Percentiles rank a stretch among this genome's conserved stretches.
Conservation (phyloP, 1,284 basidiomycete genomes). For the Fomitopsis pinicola region DNA sequence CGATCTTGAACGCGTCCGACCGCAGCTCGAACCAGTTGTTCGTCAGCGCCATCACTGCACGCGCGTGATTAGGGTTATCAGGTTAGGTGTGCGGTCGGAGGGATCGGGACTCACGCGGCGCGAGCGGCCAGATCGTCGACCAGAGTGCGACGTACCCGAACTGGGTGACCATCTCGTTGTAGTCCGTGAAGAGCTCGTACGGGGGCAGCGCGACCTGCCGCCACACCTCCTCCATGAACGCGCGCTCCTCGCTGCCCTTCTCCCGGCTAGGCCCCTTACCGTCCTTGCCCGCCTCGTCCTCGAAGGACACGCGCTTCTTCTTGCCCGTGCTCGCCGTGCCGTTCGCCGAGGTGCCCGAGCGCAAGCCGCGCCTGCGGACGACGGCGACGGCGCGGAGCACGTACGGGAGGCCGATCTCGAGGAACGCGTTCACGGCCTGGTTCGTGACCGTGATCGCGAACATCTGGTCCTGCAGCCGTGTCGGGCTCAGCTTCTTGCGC, state of each 20-base stretch:
- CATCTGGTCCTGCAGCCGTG: constrained; percentile 85
- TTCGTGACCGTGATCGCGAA: constrained; percentile 95
- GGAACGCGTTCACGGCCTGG: constrained; percentile 80
- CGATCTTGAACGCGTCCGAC: constrained; percentile 94
- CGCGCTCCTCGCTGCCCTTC: constrained; percentile 57
- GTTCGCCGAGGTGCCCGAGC: constrained; percentile 19
- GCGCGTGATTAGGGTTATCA: not conserved
- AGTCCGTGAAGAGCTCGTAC: constrained; percentile 82
- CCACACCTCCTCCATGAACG: constrained; percentile 75
- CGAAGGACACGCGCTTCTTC: constrained; percentile 72
- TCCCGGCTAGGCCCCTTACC: constrained; percentile 29
- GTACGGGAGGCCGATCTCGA: constrained; percentile 84
- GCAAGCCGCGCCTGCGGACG: constrained; percentile 40
- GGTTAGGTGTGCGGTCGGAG: not conserved
- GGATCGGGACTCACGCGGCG: constrained; percentile 51
- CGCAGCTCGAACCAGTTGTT: constrained; percentile 93
- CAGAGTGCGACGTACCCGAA: constrained; percentile 92
- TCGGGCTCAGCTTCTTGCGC: constrained; percentile 55
- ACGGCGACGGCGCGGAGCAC: constrained; percentile 60
- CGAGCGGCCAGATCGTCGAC: constrained; percentile 94
- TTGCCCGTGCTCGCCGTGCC: constrained; percentile 25
- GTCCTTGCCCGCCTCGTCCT: constrained; percentile 47
- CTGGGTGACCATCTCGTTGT: constrained; percentile 94
- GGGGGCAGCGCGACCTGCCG: constrained; percentile 78
- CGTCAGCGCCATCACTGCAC: constrained; percentile 62